Conservation (phyloP, 176 grass and related monocot genomes). For the Metroxylon sagu region DNA sequence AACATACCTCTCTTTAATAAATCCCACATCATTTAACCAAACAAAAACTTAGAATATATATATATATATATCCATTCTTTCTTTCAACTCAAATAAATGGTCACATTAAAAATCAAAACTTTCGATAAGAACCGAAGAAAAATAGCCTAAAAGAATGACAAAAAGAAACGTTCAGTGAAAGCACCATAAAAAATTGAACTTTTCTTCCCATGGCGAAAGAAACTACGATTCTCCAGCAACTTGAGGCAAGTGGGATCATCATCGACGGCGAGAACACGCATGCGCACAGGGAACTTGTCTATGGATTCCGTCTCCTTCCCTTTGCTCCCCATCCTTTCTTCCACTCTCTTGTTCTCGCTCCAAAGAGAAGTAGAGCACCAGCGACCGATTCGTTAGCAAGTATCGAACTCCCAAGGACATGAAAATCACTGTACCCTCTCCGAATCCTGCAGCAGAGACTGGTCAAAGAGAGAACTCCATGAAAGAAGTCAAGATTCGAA, state of each 20-base stretch:
- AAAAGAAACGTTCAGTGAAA: too few relatives aligned
- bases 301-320: not conserved
- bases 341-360: conserved; percentile 2
- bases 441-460: not conserved
- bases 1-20: too few relatives aligned
- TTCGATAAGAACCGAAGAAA: too few relatives aligned
- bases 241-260: conserved; percentile 22
- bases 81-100: too few relatives aligned
- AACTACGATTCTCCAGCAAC: conserved; percentile 6
- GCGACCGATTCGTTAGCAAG: too few relatives aligned
- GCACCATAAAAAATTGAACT: not conserved
- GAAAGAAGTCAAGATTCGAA: not conserved
- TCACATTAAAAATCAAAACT: too few relatives aligned
- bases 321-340: conserved; percentile 12
- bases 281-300: conserved; percentile 11
- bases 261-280: conserved; percentile 20
- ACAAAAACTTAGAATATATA: not conserved
- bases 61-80: not conserved
- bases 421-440: not conserved
- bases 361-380: not conserved
- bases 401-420: not conserved
- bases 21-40: too few relatives aligned
- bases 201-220: conserved; percentile 12
- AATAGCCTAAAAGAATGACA: too few relatives aligned
- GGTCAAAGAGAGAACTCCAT: not conserved